Percentiles rank a stretch among this genome's conserved stretches.
Evolutionary conservation across 2,329 filamentous ascomycete species (phyloP).

Genomic region (Hypoxylon sp.): DNA sequence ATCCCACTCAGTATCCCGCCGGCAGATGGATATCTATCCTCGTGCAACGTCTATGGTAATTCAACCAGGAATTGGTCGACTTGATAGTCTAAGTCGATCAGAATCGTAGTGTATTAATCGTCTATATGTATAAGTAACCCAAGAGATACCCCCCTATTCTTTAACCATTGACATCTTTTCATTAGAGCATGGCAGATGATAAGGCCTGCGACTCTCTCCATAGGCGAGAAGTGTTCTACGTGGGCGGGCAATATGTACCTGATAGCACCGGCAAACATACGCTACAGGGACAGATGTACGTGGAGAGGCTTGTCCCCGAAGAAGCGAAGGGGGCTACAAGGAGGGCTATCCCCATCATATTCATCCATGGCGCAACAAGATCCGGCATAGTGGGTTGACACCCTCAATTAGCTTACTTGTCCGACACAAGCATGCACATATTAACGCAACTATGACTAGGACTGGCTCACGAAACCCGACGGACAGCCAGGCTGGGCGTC

Average conservation of each 20-base stretch:
- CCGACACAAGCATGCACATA: neutral
- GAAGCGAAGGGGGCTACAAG: slow-evolving; percentile 52
- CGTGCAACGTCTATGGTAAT: neutral
- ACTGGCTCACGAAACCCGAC: slow-evolving; percentile 64
- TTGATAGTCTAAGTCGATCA: neutral
- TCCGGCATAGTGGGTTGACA: slow-evolving; percentile 57
- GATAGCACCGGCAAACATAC: slow-evolving; percentile 53
- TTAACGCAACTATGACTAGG: slow-evolving; percentile 47
- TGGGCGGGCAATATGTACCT: slow-evolving; percentile 56
- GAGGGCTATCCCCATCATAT: slow-evolving; percentile 55
- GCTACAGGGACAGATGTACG: slow-evolving; percentile 65
- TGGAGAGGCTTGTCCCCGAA: slow-evolving; percentile 60
- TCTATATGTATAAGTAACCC: too few species aligned
- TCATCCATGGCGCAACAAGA: slow-evolving; percentile 61
- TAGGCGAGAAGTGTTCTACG: slow-evolving; percentile 53
- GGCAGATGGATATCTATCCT: neutral
- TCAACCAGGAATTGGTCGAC: neutral
- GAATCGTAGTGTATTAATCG: too few species aligned
- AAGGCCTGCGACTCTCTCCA: slow-evolving; percentile 7
- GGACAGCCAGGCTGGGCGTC: slow-evolving; percentile 64
- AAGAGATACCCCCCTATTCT: neutral
- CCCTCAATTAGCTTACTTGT: neutral
- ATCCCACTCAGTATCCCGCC: neutral
- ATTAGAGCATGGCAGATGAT: slow-evolving; percentile 14
- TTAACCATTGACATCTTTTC: neutral